Evolutionary conservation across 2,329 filamentous ascomycete species (phyloP), one percentile per base, ranked within the genome.

Genomic region (Penicillium sp.): DNA sequence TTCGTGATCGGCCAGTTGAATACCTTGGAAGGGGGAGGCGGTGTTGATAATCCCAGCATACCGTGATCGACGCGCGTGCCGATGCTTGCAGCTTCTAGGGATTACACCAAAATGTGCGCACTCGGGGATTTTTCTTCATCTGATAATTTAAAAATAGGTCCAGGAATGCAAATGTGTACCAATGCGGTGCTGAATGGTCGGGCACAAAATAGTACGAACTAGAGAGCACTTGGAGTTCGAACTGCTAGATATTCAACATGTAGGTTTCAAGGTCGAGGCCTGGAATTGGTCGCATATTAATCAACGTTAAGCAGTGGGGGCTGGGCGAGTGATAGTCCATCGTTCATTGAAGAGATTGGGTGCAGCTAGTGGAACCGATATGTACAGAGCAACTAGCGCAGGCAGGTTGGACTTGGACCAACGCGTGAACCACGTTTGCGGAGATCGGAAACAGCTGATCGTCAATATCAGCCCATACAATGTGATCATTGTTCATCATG

Each of bases 41-140:
- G 40, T 57, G 56, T 67, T 61, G 44, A 39, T 59, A 60, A 46
- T 65, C 60, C 56, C 46, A 49, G 42, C 49, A 61, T 62, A 48
- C 56, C 58, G 47, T 56, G 59, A 63, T 63, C 61, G 61, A 62
- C 60, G 51, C 50, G 52, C 54, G 53, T 60, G 52, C 57, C 57
- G 53, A 60, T 56, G 59, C 38, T 54, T 59, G 50, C 57, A 54
- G 50, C 31, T 47, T 36, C 18, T 31, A 61, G 57, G 59, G 51
- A 56, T 56, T 31, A n/a, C n/a, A 11, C 40, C 29, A 38, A 48
- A 46, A 49, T 44, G 45, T 24, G 40, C 29, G 31, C 32, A 13
- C 27, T 34, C 53, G 56, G 53, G 29, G 49, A 58, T 27, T 56
- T 47, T 40, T 29, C 7, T 49, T 13, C 42, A 43, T 38, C 29